Conservation (phyloP, 106 monocot genomes). For the Allium sativum region DNA sequence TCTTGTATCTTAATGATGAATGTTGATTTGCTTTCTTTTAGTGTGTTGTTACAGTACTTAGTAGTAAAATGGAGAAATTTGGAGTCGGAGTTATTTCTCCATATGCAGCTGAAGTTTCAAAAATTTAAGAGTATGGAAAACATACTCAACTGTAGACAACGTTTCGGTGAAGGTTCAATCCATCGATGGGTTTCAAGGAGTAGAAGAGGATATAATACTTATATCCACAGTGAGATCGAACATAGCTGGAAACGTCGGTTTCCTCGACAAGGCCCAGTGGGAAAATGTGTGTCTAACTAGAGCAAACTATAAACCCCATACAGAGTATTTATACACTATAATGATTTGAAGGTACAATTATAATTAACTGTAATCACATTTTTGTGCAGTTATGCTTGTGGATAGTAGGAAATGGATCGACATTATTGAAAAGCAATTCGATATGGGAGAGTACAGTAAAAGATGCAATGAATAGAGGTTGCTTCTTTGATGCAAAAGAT, state of each 20-base stretch:
- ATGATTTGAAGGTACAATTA: neutral
- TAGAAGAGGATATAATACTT: constrained; percentile 51
- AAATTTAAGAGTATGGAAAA: no score
- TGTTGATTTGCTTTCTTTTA: no score
- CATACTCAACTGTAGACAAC: neutral
- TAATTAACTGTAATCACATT: no score
- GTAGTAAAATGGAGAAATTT: no score
- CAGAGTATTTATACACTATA: no score
- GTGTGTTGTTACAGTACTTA: no score
- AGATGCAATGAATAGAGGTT: constrained; percentile 19
- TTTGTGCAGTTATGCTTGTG: constrained; percentile 17
- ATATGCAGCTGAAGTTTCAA: no score
- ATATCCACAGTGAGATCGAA: constrained; percentile 56
- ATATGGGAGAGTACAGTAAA: constrained; percentile 21
- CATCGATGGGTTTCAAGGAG: constrained; percentile 61
- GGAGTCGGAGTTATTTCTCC: no score
- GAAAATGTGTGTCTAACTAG: constrained; percentile 40
- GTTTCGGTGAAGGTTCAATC: constrained; percentile 45
- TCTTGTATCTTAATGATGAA: no score
- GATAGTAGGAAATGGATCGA: constrained; percentile 18
- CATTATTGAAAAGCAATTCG: constrained; percentile 5
- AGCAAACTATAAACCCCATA: constrained; percentile 22
- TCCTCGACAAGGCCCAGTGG: constrained; percentile 29
- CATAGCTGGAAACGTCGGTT: constrained; percentile 34
- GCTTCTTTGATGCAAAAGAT: constrained; percentile 15